Base-by-base conservation (phyloP, 2,329 filamentous ascomycete species). In the Curvularia hawaiiensis region DNA sequence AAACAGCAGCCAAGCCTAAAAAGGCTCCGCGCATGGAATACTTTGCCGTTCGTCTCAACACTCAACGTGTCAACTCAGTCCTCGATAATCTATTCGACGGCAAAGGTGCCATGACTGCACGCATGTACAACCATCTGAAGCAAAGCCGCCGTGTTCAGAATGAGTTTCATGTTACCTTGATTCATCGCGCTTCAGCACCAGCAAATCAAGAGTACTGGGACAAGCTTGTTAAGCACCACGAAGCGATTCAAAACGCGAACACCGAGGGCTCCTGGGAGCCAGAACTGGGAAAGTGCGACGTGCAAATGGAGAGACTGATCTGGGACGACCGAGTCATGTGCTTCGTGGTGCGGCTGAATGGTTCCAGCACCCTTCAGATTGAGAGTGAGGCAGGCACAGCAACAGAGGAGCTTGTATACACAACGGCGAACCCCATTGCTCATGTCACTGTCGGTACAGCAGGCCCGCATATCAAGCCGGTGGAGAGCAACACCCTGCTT, bases 111-210 rank as follows among this genome's bases (percentile, higher is more conserved):
- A 78, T 84, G 16, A 81, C 79, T 31, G 79, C 85, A n/a, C 82
- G 79, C 22, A 88, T 97, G 70, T 99, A 90, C 79, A 85, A 84
- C 67, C 85, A 91, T 56, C 84, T 99, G 33, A 85, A 90, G 74
- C 83, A 89, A 65, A 84, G 83, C 2, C 84, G 88, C 20, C 90
- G 95, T 53, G 79, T 98, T 6, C 94, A 98, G 76, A 73, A 83
- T n/a, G 83, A 88, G 40, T 99, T 98, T 75, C 95, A 99, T 74
- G 91, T 99, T 56, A 99, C 95, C 0, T 84, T 99, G 39, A 92
- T 97, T 75, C 95, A 99, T 76, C 88, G 89, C 46, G 87, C 88
- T 11, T 81, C 80, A 3, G 79, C 85, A 10, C 80, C 81, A 40
- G 78, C 88, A 30, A 77, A 88, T 62, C 84, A 88, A 0, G 84